These are phyloP conservation scores for Sphaerulina vaccinii DNA, from an alignment of 2,329 filamentous ascomycete species.

Conservation along the genomic window DNA sequence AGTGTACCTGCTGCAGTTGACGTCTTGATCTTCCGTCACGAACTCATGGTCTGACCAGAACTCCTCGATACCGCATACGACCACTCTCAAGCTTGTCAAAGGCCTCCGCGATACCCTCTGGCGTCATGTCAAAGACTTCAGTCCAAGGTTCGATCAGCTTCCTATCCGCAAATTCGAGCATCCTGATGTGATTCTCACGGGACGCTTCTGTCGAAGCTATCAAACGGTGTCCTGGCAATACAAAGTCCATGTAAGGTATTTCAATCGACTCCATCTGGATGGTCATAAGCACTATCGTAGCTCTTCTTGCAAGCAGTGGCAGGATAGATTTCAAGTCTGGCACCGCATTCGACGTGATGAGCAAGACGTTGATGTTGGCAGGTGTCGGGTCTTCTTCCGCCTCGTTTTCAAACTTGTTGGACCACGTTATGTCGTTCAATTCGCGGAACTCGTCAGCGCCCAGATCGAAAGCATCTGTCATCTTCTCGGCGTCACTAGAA, in stretches of 20 bases:
- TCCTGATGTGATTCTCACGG: conserved; percentile 37
- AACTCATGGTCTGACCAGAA: conserved; percentile 27
- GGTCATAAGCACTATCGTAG: conserved; percentile 38
- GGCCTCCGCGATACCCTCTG: conserved; percentile 42
- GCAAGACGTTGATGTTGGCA: conserved; percentile 31
- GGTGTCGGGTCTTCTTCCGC: conserved; percentile 9
- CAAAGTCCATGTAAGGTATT: conserved; percentile 38
- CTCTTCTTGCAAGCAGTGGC: conserved; percentile 33
- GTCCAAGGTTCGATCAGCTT: conserved; percentile 46
- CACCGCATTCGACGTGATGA: conserved; percentile 35
- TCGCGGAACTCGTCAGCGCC: conserved; percentile 35
- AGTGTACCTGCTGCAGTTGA: too few relatives aligned
- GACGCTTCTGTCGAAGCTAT: conserved; percentile 37
- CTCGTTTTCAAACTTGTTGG: neutral
- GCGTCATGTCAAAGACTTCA: conserved; percentile 45
- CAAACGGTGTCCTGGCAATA: conserved; percentile 36
- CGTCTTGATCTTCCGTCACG: neutral
- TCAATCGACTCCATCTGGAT: conserved; percentile 34
- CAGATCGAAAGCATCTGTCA: conserved; percentile 30
- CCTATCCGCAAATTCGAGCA: conserved; percentile 46
- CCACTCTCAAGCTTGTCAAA: conserved; percentile 44
- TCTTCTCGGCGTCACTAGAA: conserved; percentile 26
- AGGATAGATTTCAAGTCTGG: conserved; percentile 31
- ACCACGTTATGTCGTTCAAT: neutral
- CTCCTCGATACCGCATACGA: conserved; percentile 49